These are phyloP conservation scores for Ligustrum vulgare DNA, from an alignment of 257 asterid genomes.

Conservation along the genomic window DNA sequence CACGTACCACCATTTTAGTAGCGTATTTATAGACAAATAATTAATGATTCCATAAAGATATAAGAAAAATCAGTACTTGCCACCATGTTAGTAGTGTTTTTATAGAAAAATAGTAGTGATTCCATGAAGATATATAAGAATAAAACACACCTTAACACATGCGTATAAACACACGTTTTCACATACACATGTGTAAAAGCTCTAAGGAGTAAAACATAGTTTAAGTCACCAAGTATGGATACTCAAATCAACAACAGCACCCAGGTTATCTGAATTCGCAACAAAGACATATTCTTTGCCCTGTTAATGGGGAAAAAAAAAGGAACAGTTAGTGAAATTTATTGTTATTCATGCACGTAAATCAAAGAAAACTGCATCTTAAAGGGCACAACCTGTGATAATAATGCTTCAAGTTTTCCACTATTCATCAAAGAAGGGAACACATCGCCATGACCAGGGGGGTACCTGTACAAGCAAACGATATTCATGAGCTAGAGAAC, in stretches of 20 bases:
- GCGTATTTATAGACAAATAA: no score
- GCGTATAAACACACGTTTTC: background rate
- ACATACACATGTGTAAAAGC: background rate
- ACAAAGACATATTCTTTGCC: constrained; percentile 93
- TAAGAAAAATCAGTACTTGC: no score
- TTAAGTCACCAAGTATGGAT: constrained; percentile 51
- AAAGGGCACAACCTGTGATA: constrained; percentile 64
- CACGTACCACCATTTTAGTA: no score
- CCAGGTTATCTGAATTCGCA: constrained; percentile 98
- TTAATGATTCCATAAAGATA: no score
- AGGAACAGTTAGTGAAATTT: background rate
- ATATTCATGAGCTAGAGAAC: constrained; percentile 16
- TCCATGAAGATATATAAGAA: no score
- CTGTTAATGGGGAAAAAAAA: constrained; percentile 37
- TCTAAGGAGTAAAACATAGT: background rate
- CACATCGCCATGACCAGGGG: constrained; percentile 99
- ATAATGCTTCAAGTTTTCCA: constrained; percentile 88
- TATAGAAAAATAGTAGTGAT: no score
- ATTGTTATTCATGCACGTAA: background rate
- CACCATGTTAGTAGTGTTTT: no score
- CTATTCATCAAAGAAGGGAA: constrained; percentile 90
- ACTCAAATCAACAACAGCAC: constrained; percentile 97
- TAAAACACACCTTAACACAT: background rate
- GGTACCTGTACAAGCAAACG: constrained; percentile 63
- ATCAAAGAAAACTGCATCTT: constrained; percentile 18